Conservation (phyloP, 2,329 filamentous ascomycete species). For the Xylaria sp. region DNA sequence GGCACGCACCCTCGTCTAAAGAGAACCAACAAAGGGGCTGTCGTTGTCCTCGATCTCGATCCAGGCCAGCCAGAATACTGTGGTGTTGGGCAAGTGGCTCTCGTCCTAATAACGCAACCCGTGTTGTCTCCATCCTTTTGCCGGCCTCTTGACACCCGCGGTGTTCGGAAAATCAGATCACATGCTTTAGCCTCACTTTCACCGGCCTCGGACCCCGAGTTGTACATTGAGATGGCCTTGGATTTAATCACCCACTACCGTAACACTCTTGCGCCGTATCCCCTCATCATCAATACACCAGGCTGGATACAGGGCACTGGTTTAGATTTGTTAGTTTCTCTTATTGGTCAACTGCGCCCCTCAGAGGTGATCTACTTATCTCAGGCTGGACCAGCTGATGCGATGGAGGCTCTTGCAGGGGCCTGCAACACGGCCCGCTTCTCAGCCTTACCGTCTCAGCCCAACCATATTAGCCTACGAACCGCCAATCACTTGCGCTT, state of each 20-base stretch:
- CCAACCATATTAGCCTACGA: conserved; percentile 59
- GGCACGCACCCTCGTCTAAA: conserved; percentile 38
- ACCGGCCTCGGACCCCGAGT: conserved; percentile 68
- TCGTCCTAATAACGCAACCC: conserved; percentile 64
- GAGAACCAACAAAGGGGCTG: conserved; percentile 37
- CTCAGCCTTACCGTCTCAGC: conserved; percentile 63
- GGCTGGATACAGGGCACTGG: conserved; percentile 77
- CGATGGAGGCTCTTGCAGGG: conserved; percentile 57
- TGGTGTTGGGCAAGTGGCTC: conserved; percentile 71
- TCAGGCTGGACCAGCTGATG: conserved; percentile 63
- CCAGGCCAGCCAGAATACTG: conserved; percentile 79
- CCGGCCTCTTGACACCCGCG: conserved; percentile 53
- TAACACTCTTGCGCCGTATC: conserved; percentile 50
- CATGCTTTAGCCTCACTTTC: conserved; percentile 71
- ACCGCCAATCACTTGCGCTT: conserved; percentile 70
- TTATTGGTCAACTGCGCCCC: conserved; percentile 61
- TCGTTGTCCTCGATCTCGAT: conserved; percentile 75
- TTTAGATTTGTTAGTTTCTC: conserved; percentile 64
- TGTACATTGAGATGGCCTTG: conserved; percentile 68
- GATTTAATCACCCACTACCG: conserved; percentile 68
- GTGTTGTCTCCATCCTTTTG: conserved; percentile 73
- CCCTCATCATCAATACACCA: conserved; percentile 75
- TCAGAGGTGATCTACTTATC: conserved; percentile 73
- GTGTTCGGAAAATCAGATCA: conserved; percentile 56
- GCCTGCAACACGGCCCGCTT: conserved; percentile 51